Evolutionary conservation across 139 green algal species (phyloP).

Genomic region (Volvox africanus): DNA sequence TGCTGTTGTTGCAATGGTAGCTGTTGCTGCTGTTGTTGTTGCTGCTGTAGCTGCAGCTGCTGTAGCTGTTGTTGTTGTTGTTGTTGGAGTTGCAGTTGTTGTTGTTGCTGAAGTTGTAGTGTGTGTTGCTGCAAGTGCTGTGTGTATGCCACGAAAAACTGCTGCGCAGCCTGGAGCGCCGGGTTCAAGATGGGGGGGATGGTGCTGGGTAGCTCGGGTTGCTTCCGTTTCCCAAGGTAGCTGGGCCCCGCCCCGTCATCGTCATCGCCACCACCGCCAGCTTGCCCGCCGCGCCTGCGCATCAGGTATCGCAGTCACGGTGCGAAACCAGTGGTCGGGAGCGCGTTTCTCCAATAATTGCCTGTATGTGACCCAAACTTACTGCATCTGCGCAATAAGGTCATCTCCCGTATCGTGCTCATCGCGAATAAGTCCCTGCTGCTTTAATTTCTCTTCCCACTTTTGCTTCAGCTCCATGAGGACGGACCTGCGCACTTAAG

Average conservation of each 20-base stretch:
- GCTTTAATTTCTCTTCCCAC: constrained; percentile 71
- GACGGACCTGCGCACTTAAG: constrained; percentile 62
- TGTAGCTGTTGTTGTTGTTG: constrained; percentile 25
- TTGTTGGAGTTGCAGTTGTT: constrained; percentile 29
- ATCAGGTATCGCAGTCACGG: not conserved
- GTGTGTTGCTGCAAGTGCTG: constrained; percentile 42
- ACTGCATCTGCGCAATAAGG: constrained; percentile 10
- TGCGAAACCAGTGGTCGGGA: not conserved
- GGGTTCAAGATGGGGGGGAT: not conserved
- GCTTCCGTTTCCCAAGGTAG: constrained; percentile 37
- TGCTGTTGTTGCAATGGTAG: constrained; percentile 29
- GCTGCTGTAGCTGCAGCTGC: constrained; percentile 36
- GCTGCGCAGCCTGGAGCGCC: constrained; percentile 31
- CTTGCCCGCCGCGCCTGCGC: constrained; percentile 2
- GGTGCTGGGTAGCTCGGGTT: not conserved
- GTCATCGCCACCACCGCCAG: not conserved
- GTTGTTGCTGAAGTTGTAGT: constrained; percentile 37
- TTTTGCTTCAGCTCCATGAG: constrained; percentile 68
- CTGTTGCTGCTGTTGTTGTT: not conserved
- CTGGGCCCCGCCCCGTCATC: not conserved
- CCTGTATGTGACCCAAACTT: not conserved
- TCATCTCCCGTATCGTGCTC: constrained; percentile 7
- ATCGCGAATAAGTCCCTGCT: constrained; percentile 63
- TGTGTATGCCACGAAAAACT: constrained; percentile 35
- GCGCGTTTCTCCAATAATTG: no score